These are phyloP conservation scores for Microascus cirrosus DNA, from an alignment of 2,329 filamentous ascomycete species.

Conservation along the genomic window DNA sequence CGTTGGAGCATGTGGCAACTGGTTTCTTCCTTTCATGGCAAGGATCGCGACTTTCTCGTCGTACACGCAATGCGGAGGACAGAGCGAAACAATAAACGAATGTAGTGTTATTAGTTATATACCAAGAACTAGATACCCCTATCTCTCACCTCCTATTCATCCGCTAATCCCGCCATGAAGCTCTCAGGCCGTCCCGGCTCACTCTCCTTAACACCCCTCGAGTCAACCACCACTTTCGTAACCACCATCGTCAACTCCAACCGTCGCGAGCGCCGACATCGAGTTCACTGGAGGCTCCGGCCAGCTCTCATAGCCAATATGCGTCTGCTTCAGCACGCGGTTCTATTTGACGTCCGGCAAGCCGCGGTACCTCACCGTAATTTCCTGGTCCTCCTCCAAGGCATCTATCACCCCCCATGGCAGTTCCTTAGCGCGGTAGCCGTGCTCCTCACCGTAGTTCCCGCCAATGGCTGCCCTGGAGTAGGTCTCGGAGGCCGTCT, in stretches of 20 bases:
- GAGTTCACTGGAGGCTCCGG: constrained; percentile 64
- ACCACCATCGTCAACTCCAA: constrained; percentile 43
- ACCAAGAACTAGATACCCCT: too few relatives aligned
- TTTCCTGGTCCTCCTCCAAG: constrained; percentile 42
- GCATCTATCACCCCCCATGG: constrained; percentile 19
- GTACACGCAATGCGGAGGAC: too few relatives aligned
- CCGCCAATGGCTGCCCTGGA: constrained; percentile 38
- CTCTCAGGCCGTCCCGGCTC: too few relatives aligned
- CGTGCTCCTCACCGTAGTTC: constrained; percentile 38
- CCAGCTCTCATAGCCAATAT: constrained; percentile 41
- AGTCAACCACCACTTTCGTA: constrained; percentile 43
- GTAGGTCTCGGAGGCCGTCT: constrained; percentile 42
- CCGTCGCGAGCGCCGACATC: constrained; percentile 45
- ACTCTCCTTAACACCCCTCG: constrained; percentile 34
- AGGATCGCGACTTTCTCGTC: too few relatives aligned
- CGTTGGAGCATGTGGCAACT: neutral
- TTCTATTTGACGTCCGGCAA: constrained; percentile 52
- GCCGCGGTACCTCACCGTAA: constrained; percentile 45
- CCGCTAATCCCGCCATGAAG: too few relatives aligned
- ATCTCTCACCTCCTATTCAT: too few relatives aligned
- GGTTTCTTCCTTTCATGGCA: too few relatives aligned
- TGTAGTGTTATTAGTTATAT: too few relatives aligned
- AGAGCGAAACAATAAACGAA: too few relatives aligned
- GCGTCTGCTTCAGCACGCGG: constrained; percentile 44
- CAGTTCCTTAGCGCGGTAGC: constrained; percentile 11